Base-by-base conservation (phyloP, 75 land plant genomes). In the Sequoia sempervirens region DNA sequence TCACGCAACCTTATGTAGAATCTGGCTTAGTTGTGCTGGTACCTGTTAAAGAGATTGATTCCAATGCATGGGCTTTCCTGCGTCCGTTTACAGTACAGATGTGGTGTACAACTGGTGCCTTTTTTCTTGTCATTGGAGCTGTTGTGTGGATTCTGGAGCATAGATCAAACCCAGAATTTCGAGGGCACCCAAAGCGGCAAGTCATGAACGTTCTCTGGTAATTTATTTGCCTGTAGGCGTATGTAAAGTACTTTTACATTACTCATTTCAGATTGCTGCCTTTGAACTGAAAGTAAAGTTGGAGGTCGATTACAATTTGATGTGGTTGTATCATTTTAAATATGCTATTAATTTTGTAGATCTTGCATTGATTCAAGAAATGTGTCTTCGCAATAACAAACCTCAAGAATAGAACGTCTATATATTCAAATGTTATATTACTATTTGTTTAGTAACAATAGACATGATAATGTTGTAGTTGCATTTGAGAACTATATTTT, bases 121-220 rank as follows among this genome's bases (percentile, higher is more conserved):
- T 85, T 30, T 90, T 90, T 79, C 8, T 90, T 11, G 38, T 90
- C 36, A 85, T 89, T 75, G 92, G 92, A 40, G 61, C 61, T n/a
- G 91, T 88, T 81, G 86, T 90, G 46, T 90, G 91, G 89, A 50
- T 90, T 45, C 83, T 90, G 80, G 89, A 90, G 86, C 89, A 86
- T n/a, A 86, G 75, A 68, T 53, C 75, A 32, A 90, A 90, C 61
- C 80, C 54, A 10, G 90, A 88, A 50, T 90, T 90, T 50, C 83
- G 84, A 43, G 91, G 91, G 28, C 83, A 82, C 23, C 91, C 89
- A 26, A 88, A 45, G 84, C 46, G 58, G 32, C 92, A 90, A 78
- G 30, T 85, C 12, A 40, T 82, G 11, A 85, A 82, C 34, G 85
- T 80, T 47, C 81, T 88, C 75, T 82, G 84, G 91, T 90, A 87